Evolutionary conservation across 2,329 filamentous ascomycete genomes (phyloP).

Genomic region (Xylaria sp.): DNA sequence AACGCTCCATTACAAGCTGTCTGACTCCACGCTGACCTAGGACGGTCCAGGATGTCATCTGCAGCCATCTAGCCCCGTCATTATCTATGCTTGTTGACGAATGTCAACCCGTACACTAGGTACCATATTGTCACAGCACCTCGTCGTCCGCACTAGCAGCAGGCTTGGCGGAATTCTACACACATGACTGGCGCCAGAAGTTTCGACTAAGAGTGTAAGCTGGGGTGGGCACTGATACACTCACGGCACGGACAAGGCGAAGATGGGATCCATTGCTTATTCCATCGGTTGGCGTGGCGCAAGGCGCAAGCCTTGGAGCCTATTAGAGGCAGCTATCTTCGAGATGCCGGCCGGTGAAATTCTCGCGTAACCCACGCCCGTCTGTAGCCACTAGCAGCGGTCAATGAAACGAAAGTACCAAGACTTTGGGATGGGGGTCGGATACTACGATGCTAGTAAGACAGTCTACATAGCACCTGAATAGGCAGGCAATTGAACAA

Average conservation of each 20-base stretch:
- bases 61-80: conserved; percentile 18
- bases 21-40: conserved; percentile 39
- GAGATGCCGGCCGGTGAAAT: conserved; percentile 34
- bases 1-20: conserved; percentile 26
- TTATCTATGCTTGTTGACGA: conserved; percentile 15
- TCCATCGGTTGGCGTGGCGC: conserved; percentile 27
- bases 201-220: conserved; percentile 29
- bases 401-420: conserved; percentile 29
- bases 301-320: conserved; percentile 15
- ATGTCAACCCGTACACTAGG: conserved; percentile 10
- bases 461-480: conserved; percentile 13
- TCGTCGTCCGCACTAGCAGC: not conserved
- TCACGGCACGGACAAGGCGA: conserved; percentile 22
- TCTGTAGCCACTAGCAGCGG: conserved; percentile 10
- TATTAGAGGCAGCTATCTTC: conserved; percentile 22
- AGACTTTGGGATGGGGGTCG: conserved; percentile 24
- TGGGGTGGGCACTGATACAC: conserved; percentile 24
- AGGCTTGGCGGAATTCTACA: conserved; percentile 25
- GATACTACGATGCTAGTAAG: conserved; percentile 10
- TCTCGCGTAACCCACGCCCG: conserved; percentile 18
- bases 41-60: conserved; percentile 28
- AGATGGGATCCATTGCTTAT: conserved; percentile 32
- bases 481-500: conserved; percentile 28
- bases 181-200: conserved; percentile 23
- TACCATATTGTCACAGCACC: conserved; percentile 12